These are phyloP conservation scores for Lactifluus pinguis DNA, from an alignment of 768 basidiomycete genomes.

Conservation along the genomic window DNA sequence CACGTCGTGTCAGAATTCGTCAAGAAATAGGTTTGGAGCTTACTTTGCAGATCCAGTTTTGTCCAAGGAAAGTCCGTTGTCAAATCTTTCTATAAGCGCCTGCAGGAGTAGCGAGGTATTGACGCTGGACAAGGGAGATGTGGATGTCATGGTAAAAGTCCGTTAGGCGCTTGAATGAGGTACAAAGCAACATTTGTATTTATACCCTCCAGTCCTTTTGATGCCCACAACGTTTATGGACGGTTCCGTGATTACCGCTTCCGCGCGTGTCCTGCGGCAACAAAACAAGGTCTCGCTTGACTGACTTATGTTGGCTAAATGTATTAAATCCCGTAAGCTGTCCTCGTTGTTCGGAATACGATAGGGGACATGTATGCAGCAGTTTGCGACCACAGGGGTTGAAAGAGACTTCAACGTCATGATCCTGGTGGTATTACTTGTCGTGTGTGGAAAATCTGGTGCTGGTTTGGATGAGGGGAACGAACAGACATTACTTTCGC, in stretches of 20 bases:
- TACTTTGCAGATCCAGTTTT: constrained; percentile 3
- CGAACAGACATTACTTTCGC: not conserved
- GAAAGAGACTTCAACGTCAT: not conserved
- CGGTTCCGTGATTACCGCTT: constrained; percentile 15
- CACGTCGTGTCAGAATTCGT: not conserved
- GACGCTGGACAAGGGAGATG: constrained; percentile 8
- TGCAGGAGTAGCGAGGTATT: constrained; percentile 9
- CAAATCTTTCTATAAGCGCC: constrained; percentile 13
- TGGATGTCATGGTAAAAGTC: constrained; percentile 11
- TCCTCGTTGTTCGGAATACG: constrained; percentile 8
- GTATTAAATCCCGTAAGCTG: constrained; percentile 11
- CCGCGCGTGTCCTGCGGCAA: constrained; percentile 6
- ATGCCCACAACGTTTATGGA: constrained; percentile 12
- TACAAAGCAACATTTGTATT: constrained; percentile 7
- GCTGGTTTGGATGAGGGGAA: not conserved
- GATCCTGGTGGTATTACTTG: not conserved
- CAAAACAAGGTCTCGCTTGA: constrained; percentile 13
- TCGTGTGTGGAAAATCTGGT: not conserved
- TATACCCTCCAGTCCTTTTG: constrained; percentile 6
- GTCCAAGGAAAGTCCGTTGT: constrained; percentile 6
- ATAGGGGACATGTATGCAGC: not conserved
- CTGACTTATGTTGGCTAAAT: constrained; percentile 3
- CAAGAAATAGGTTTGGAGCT: not conserved
- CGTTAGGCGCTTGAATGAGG: constrained; percentile 11
- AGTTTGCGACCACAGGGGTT: not conserved